Evolutionary conservation across 2,329 filamentous ascomycete species (phyloP).

Genomic region (Alternaria alternata): DNA sequence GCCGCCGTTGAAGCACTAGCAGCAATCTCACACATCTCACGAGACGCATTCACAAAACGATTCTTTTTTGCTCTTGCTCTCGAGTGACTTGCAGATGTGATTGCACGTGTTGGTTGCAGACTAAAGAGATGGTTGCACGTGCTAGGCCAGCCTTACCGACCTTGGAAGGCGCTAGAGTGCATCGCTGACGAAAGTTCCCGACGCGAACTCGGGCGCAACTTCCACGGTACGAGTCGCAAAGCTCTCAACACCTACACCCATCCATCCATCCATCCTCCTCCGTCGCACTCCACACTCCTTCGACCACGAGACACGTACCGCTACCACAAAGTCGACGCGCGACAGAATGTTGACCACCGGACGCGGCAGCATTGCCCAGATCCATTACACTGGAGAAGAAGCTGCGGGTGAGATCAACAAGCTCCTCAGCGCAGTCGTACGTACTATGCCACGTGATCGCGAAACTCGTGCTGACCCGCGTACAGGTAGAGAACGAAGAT

Average conservation of each 20-base stretch:
- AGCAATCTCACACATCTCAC: too few species aligned
- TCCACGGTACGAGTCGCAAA: slow-evolving; percentile 19
- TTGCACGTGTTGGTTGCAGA: not conserved
- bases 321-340: slow-evolving; percentile 1
- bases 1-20: too few species aligned
- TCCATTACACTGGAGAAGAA: slow-evolving; percentile 47
- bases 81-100: not conserved
- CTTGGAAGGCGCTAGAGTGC: slow-evolving; percentile 5
- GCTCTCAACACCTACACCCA: slow-evolving; percentile 19
- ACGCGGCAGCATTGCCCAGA: slow-evolving; percentile 41
- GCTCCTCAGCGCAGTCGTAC: slow-evolving; percentile 78
- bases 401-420: slow-evolving; percentile 72
- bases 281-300: slow-evolving; percentile 16
- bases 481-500: slow-evolving; percentile 75
- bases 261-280: slow-evolving; percentile 6
- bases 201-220: slow-evolving; percentile 23
- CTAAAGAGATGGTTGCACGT: slow-evolving; percentile 10
- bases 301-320: slow-evolving; percentile 5
- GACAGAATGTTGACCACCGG: slow-evolving; percentile 40
- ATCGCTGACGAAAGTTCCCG: slow-evolving; percentile 22
- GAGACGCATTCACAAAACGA: not conserved
- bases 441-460: slow-evolving; percentile 43
- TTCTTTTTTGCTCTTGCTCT: not conserved
- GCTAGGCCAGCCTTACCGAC: not conserved
- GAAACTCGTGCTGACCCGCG: slow-evolving; percentile 19